These are phyloP conservation scores for Wickerhamomyces bisporus DNA, from an alignment of 805 yeast species.

Conservation along the genomic window DNA sequence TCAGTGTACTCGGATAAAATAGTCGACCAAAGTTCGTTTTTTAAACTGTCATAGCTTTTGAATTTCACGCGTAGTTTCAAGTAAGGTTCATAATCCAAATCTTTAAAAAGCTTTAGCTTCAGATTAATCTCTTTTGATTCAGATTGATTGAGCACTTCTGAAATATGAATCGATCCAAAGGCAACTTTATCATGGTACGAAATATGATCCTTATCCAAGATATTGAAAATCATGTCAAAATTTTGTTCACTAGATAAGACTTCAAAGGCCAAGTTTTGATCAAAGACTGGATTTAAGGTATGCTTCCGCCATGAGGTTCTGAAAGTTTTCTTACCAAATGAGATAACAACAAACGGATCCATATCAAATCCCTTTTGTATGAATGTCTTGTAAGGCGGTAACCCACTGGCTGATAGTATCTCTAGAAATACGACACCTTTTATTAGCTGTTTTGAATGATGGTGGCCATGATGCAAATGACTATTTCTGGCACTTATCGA, in stretches of 20 bases:
- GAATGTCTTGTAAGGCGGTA: conserved; percentile 69
- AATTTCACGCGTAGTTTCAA: conserved; percentile 59
- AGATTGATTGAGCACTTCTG: conserved; percentile 32
- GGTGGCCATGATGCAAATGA: not conserved
- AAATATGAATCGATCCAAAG: conserved; percentile 49
- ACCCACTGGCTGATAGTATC: conserved; percentile 62
- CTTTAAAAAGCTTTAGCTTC: conserved; percentile 29
- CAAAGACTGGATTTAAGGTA: conserved; percentile 74
- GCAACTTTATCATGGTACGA: conserved; percentile 85
- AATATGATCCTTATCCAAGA: conserved; percentile 78
- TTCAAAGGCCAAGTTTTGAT: conserved; percentile 78
- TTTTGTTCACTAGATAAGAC: conserved; percentile 59
- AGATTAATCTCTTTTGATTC: conserved; percentile 28
- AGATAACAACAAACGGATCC: conserved; percentile 93
- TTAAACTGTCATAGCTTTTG: conserved; percentile 56
- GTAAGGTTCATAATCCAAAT: conserved; percentile 38
- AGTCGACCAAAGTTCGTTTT: conserved; percentile 66
- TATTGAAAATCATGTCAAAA: conserved; percentile 63
- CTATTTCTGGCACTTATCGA: no score
- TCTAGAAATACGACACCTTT: conserved; percentile 76
- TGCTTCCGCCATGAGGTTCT: conserved; percentile 83
- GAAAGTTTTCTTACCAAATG: conserved; percentile 84
- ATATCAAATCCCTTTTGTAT: conserved; percentile 79
- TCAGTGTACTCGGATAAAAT: conserved; percentile 51
- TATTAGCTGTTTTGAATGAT: not conserved